phyloP scores from a whole-genome alignment of 2,329 filamentous ascomycete species.

The Hymenoscyphus linearis region DNA sequence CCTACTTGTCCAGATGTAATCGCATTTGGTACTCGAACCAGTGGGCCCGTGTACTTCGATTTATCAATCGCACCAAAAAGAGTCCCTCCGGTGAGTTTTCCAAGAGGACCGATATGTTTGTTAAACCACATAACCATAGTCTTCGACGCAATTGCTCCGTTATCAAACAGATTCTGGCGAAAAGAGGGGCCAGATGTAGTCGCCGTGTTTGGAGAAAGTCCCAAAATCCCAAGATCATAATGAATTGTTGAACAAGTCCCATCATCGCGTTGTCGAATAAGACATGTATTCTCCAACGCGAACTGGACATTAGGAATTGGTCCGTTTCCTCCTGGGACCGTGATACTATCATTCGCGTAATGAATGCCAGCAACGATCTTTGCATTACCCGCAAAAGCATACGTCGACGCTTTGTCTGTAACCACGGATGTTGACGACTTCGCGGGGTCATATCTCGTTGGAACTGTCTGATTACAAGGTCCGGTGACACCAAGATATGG shows the following conservation, averaged over 20 bases:
- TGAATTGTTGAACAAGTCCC: slow-evolving; percentile 16
- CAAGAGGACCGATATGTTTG: slow-evolving; percentile 19
- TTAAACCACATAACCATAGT: slow-evolving; percentile 35
- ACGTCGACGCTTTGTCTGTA: slow-evolving; percentile 8
- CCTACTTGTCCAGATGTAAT: slow-evolving; percentile 9
- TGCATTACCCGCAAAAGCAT: slow-evolving; percentile 16
- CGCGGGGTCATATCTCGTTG: slow-evolving; percentile 11
- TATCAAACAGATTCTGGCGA: slow-evolving; percentile 31
- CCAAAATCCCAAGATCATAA: slow-evolving; percentile 32
- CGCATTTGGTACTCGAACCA: slow-evolving; percentile 29
- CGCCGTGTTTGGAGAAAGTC: slow-evolving; percentile 26
- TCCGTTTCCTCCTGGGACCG: slow-evolving; percentile 21
- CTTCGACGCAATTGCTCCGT: slow-evolving; percentile 26
- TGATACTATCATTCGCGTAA: slow-evolving; percentile 26
- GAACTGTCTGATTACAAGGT: slow-evolving; percentile 15
- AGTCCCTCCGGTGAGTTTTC: slow-evolving; percentile 29
- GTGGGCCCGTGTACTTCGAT: slow-evolving; percentile 31
- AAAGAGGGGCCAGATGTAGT: slow-evolving; percentile 28
- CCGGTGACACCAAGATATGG: slow-evolving; percentile 14
- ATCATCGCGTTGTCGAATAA: slow-evolving; percentile 18
- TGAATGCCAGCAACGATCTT: slow-evolving; percentile 13
- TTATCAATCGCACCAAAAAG: slow-evolving; percentile 34
- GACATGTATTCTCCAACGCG: slow-evolving; percentile 26
- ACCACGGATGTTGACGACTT: slow-evolving; percentile 10
- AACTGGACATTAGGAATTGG: slow-evolving; percentile 26